Base-by-base conservation (phyloP, 495 filamentous ascomycete species). In the Peziza echinospora region DNA sequence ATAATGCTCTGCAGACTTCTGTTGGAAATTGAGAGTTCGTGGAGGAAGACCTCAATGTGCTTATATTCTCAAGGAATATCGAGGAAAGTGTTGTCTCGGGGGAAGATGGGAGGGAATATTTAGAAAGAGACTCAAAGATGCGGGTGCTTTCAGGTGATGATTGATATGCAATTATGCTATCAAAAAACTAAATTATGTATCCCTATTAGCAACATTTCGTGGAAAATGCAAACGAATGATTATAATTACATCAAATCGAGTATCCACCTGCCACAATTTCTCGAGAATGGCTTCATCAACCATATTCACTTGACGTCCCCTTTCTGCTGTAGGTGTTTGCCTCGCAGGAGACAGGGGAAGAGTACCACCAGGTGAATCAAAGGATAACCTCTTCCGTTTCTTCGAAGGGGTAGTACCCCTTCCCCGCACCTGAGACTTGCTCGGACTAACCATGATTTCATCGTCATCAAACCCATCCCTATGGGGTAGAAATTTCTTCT, bases 401-500 rank as follows among this genome's bases (percentile, higher is more conserved):
- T 70, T 75, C n/a, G 76, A 71, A 1, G 78, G 81, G 5, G 54
- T 55, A 28, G 30, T 26, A 13, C 17, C 10, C 37, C 11, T 44
- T 52, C 23, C 44, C 42, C n/a, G n/a, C n/a, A n/a, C n/a, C 24
- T 46, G 45, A 24, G 65, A 60, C 48, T 73, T 77, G 5, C 64
- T 68, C 0, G 75, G 75, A 22, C 74, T 78, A 6, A 67, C 54
- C 47, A 71, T 61, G 37, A 82, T 72, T 51, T 84, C 78, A 37
- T 76, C 71, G 48, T 84, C 76, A 41, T 80, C 75, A 52, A 84
- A 84, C 21, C 79, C 79, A 66, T 84, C 79, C 21, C 78, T 64
- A 34, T 73, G 70, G 0, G 69, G 67, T 9, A 71, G 63, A n/a
- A 60, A 55, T 50, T 64, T 71, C 21, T 58, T 59, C 57, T 75